Conservation (phyloP, 1,139 yeast species). For the Lodderomyces beijingensis region DNA sequence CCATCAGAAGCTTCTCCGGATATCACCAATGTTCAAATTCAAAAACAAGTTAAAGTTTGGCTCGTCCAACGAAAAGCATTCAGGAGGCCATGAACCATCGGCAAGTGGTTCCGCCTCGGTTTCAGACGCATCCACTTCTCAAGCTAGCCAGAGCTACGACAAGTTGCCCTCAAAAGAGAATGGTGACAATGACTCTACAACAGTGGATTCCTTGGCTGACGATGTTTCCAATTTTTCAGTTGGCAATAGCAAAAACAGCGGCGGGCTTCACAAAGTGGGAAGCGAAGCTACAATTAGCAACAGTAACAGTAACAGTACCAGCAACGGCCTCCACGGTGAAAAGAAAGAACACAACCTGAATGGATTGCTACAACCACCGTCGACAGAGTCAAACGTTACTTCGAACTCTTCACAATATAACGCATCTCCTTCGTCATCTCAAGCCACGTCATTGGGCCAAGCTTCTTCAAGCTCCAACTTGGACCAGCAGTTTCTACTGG, state of each 20-base stretch:
- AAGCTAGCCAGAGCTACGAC: neutral
- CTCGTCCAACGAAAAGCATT: slow-evolving; percentile 20
- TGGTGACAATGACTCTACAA: slow-evolving; percentile 26
- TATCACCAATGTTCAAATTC: slow-evolving; percentile 40
- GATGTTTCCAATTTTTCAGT: slow-evolving; percentile 27
- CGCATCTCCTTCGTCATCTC: slow-evolving; percentile 9
- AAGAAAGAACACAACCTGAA: neutral
- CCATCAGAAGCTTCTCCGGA: neutral
- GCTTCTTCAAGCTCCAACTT: slow-evolving; percentile 5
- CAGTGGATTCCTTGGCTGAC: slow-evolving; percentile 22
- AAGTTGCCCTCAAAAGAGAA: neutral
- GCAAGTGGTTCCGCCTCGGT: slow-evolving; percentile 2
- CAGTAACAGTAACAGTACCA: neutral
- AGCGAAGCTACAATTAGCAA: no score
- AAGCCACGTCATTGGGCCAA: slow-evolving; percentile 9
- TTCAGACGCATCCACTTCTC: slow-evolving; percentile 9
- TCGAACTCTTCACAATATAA: slow-evolving; percentile 7
- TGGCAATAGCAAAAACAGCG: slow-evolving; percentile 10
- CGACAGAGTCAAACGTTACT: slow-evolving; percentile 6
- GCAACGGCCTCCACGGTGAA: neutral
- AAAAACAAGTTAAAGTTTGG: slow-evolving; percentile 47
- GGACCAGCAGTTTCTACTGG: neutral
- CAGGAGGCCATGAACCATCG: slow-evolving; percentile 1
- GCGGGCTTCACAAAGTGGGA: no score
- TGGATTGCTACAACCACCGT: slow-evolving; percentile 8